Evolutionary conservation across 371 early-diverging fungal species (phyloP), one percentile per base, ranked within the genome.

Genomic region (Smittium culicis): DNA sequence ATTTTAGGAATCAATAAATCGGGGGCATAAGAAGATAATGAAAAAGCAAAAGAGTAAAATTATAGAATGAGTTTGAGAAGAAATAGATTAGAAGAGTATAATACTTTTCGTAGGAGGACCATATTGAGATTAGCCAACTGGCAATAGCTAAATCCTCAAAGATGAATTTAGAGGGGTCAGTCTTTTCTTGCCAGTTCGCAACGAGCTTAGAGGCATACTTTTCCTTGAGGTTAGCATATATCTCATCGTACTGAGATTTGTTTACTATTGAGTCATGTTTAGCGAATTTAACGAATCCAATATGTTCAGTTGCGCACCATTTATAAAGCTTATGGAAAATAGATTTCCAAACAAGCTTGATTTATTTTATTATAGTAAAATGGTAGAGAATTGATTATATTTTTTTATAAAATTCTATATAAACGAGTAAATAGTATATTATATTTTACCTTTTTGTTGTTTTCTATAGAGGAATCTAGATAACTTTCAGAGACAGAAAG

Each of bases 81-180:
- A n/a, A n/a, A n/a, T n/a, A n/a, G n/a, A n/a, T n/a, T n/a, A n/a
- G n/a, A n/a, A n/a, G n/a, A n/a, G n/a, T n/a, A n/a, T 1, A 24
- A 14, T 1, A 30, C 27, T 29, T 28, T 1, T 29, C 77, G 65
- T 85, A 81, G 65, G 78, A 54, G 58, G 82, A 71, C 90, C 90
- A 92, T 45, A 91, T 72, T 54, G 85, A 86, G 14, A 88, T 75
- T 27, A 92, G 72, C 79, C 88, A 92, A 35, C 86, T 84, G 2
- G 91, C 88, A 69, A 92, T 91, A 0, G 86, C 88, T 69, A 92
- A 81, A 68, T 91, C 93, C 75, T 92, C 92, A 73, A 81, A 89
- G 11, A 92, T 89, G 76, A 86, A 88, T 69, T 92, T 92, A 28
- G 73, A 73, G 2, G 92, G 86, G 70, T 92, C 91, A 0, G 93